Conservation (phyloP, 2,329 filamentous ascomycete species). For the Xylaria polymorpha region DNA sequence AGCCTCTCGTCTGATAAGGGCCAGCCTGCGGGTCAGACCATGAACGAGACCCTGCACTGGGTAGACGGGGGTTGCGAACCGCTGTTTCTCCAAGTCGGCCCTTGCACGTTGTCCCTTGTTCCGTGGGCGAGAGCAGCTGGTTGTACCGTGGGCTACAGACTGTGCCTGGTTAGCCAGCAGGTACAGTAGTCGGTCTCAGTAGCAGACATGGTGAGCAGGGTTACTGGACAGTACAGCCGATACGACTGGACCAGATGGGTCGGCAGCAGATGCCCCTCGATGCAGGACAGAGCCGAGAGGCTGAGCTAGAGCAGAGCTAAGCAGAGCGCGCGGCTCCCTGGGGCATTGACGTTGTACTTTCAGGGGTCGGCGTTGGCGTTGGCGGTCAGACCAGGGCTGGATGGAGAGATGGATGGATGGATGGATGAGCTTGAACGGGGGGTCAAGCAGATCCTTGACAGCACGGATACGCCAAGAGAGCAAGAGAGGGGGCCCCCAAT, state of each 20-base stretch:
- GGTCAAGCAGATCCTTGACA: neutral
- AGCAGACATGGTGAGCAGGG: too few species aligned
- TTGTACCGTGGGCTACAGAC: constrained; percentile 23
- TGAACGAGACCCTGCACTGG: constrained; percentile 35
- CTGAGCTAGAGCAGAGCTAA: constrained; percentile 27
- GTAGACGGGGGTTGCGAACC: constrained; percentile 43
- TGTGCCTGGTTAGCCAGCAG: neutral
- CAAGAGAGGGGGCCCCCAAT: constrained; percentile 23
- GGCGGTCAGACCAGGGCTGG: constrained; percentile 28
- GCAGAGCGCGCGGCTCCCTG: constrained; percentile 47
- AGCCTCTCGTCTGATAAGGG: constrained; percentile 43
- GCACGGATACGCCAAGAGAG: neutral
- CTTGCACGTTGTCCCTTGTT: constrained; percentile 42
- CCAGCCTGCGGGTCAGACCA: constrained; percentile 33
- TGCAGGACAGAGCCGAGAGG: constrained; percentile 40
- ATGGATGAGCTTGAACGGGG: neutral
- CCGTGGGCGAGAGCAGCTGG: constrained; percentile 38
- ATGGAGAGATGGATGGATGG: constrained; percentile 3
- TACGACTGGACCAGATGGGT: constrained; percentile 29
- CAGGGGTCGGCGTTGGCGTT: constrained; percentile 39
- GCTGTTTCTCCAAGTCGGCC: constrained; percentile 43
- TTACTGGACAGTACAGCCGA: constrained; percentile 6
- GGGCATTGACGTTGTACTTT: constrained; percentile 45
- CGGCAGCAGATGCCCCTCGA: constrained; percentile 22
- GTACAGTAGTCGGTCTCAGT: neutral